Evolutionary conservation across 495 filamentous ascomycete species (phyloP).

Genomic region (Penicillium dipodomyicola): DNA sequence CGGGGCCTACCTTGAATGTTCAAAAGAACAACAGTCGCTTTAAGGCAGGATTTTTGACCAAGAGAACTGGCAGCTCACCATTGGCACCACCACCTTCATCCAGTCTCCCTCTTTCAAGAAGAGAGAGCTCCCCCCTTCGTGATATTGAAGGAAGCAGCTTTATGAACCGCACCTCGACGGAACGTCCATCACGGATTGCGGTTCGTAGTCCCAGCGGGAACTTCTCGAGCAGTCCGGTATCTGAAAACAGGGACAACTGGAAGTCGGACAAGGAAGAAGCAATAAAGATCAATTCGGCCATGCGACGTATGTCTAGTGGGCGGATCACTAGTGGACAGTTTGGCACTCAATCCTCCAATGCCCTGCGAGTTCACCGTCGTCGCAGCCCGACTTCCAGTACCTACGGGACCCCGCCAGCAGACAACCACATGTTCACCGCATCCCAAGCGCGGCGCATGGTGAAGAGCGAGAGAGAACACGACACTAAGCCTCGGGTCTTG

Average conservation of each 20-base stretch:
- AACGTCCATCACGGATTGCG: constrained; percentile 48
- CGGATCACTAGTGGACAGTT: constrained; percentile 36
- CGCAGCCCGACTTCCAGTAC: constrained; percentile 60
- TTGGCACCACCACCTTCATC: constrained; percentile 58
- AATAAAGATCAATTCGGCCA: constrained; percentile 59
- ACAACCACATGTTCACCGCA: constrained; percentile 63
- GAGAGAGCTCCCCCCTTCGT: constrained; percentile 64
- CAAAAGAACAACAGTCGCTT: constrained; percentile 72
- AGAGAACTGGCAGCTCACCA: constrained; percentile 65
- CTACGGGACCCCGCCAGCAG: constrained; percentile 55
- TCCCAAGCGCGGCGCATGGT: constrained; percentile 70
- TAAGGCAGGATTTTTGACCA: constrained; percentile 85
- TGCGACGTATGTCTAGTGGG: constrained; percentile 54
- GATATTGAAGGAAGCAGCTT: constrained; percentile 61
- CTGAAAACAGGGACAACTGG: constrained; percentile 44
- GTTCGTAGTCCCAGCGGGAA: constrained; percentile 51
- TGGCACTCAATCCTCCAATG: constrained; percentile 26
- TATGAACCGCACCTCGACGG: constrained; percentile 52
- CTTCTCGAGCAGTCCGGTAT: constrained; percentile 38
- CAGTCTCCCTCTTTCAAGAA: constrained; percentile 57
- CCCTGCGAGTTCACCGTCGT: constrained; percentile 52
- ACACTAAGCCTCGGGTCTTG: constrained; percentile 56
- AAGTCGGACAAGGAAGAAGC: constrained; percentile 56
- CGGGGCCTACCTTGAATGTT: constrained; percentile 38
- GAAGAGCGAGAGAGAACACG: constrained; percentile 58